Conservation (phyloP, 768 basidiomycete species). For the Naematelia encephala region DNA sequence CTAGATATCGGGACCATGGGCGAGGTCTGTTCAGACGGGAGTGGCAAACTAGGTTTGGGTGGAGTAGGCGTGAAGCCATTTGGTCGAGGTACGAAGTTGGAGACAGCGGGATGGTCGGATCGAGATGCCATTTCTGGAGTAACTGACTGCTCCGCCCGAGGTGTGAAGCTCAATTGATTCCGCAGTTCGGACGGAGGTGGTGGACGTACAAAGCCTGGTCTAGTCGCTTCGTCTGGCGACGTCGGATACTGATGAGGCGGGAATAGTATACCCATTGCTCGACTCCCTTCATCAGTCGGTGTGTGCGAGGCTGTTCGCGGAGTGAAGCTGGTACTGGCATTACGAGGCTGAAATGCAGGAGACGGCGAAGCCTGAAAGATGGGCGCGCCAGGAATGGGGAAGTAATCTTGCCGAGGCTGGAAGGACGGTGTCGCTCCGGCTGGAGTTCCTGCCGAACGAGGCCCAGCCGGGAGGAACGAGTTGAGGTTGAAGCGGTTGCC, state of each 20-base stretch:
- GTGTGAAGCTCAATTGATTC: not conserved
- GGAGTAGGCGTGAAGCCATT: not conserved
- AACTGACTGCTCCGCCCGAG: not conserved
- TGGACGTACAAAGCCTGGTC: not conserved
- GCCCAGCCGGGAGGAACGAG: not conserved
- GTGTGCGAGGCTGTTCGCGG: constrained; percentile 2
- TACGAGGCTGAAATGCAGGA: constrained; percentile 7
- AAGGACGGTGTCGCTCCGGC: not conserved
- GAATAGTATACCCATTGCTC: not conserved
- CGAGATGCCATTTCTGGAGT: too few species aligned
- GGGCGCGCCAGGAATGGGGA: not conserved
- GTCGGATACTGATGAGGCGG: not conserved
- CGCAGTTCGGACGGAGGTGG: not conserved
- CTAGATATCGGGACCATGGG: not conserved
- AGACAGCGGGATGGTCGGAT: not conserved
- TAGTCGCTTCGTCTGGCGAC: not conserved
- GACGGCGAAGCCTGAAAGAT: not conserved
- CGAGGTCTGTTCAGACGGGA: not conserved
- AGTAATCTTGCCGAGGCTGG: not conserved
- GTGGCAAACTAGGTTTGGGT: not conserved
- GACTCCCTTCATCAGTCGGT: not conserved
- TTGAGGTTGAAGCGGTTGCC: not conserved
- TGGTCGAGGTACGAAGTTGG: not conserved
- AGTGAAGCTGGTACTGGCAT: constrained; percentile 5
- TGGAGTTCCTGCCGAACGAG: not conserved